A percentile compares a stretch with the other conserved stretches of the same genome.
Conservation (phyloP, 1,139 yeast genomes). For the Magnusiomyces tetraspermus region DNA sequence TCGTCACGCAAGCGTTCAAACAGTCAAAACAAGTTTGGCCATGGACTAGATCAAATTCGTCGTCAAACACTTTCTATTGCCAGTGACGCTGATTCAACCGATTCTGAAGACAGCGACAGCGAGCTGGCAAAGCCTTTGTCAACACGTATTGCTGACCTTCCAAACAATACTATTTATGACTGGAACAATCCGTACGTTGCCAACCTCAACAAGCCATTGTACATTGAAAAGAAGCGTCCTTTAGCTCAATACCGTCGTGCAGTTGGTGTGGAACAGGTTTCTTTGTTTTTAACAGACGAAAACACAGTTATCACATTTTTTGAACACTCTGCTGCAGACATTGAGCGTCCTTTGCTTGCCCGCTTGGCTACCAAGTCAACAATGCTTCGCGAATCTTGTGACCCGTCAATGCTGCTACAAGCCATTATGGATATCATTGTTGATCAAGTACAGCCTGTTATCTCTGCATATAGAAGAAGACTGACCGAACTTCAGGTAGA, state of each 20-base stretch:
- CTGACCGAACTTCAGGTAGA: constrained; percentile 43
- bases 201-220: constrained; percentile 16
- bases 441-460: constrained; percentile 50
- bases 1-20: no score
- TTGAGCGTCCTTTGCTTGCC: constrained; percentile 41
- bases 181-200: constrained; percentile 32
- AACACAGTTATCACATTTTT: constrained; percentile 43
- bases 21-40: no score
- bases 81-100: no score
- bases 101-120: neutral
- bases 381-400: constrained; percentile 40
- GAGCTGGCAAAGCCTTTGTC: neutral
- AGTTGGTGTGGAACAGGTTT: constrained; percentile 48
- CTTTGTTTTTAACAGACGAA: constrained; percentile 39
- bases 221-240: constrained; percentile 40
- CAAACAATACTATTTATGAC: constrained; percentile 28
- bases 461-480: constrained; percentile 46
- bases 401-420: constrained; percentile 42
- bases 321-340: constrained; percentile 43
- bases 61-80: no score
- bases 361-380: constrained; percentile 40
- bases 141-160: neutral
- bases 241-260: constrained; percentile 37
- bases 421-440: constrained; percentile 46
- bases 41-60: no score